These are phyloP conservation scores for Suhomyces atakaporum DNA, from an alignment of 1,139 yeast genomes.

Conservation along the genomic window DNA sequence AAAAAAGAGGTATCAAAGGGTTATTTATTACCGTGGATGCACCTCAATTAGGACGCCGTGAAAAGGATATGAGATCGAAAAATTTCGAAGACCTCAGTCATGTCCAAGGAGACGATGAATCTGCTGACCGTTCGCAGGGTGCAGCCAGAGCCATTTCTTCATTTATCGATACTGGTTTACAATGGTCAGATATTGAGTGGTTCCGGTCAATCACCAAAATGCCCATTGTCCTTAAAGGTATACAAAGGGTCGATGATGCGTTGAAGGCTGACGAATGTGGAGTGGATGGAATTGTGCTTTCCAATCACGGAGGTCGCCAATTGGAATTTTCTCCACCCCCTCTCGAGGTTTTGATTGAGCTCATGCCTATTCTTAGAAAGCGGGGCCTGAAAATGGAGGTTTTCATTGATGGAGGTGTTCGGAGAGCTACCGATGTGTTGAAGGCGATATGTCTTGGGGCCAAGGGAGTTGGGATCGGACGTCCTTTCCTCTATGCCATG, in stretches of 20 bases:
- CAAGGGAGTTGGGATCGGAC: constrained; percentile 71
- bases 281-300: constrained; percentile 62
- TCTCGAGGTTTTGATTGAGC: constrained; percentile 65
- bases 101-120: constrained; percentile 62
- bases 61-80: constrained; percentile 57
- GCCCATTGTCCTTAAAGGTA: constrained; percentile 71
- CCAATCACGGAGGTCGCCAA: constrained; percentile 79
- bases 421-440: constrained; percentile 67
- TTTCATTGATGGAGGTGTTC: constrained; percentile 65
- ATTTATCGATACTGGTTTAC: constrained; percentile 79
- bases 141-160: constrained; percentile 80
- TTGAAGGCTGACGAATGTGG: constrained; percentile 62
- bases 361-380: constrained; percentile 56
- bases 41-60: constrained; percentile 92
- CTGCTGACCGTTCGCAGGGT: constrained; percentile 71
- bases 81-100: constrained; percentile 47
- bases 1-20: constrained; percentile 72
- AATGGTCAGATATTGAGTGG: constrained; percentile 61
- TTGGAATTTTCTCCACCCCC: constrained; percentile 69
- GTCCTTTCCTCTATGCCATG: constrained; percentile 73
- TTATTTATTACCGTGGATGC: constrained; percentile 91
- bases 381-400: constrained; percentile 51
- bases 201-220: constrained; percentile 58
- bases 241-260: constrained; percentile 71
- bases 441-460: constrained; percentile 72